Percentiles rank a stretch among this genome's conserved stretches.
phyloP scores from a whole-genome alignment of 345 rosid species.

The Raphanus raphanistrum region DNA sequence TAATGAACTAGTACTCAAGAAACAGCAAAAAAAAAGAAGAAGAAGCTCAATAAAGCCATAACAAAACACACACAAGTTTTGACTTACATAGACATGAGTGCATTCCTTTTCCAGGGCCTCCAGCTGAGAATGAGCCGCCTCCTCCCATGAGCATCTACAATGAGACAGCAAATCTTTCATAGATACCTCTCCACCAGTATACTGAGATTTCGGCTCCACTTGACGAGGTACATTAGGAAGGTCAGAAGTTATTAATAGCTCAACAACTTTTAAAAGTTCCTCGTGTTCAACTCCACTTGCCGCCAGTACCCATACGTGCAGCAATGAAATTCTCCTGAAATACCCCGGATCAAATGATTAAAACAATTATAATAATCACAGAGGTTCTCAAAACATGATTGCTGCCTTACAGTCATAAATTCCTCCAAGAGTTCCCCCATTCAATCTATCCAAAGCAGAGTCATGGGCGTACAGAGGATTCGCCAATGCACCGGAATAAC shows the following conservation, averaged over 20 bases:
- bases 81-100: constrained; percentile 88
- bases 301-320: constrained; percentile 66
- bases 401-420: constrained; percentile 58
- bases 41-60: neutral
- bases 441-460: constrained; percentile 50
- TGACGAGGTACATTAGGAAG: constrained; percentile 46
- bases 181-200: constrained; percentile 58
- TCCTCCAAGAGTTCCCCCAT: constrained; percentile 55
- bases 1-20: neutral
- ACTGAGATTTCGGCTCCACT: constrained; percentile 52
- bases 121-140: constrained; percentile 96
- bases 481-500: constrained; percentile 63
- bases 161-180: constrained; percentile 6
- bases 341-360: constrained; percentile 18
- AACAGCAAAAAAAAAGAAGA: neutral
- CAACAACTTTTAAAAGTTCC: constrained; percentile 59
- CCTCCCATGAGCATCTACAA: constrained; percentile 91
- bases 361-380: neutral
- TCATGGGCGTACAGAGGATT: constrained; percentile 67
- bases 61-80: neutral
- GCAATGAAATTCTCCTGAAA: constrained; percentile 68
- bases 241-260: constrained; percentile 60
- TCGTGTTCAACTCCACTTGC: constrained; percentile 71
- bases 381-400: neutral
- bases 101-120: constrained; percentile 99